These are phyloP conservation scores for Fraxinus sp. DNA, from an alignment of 305 asterid species.

Conservation along the genomic window DNA sequence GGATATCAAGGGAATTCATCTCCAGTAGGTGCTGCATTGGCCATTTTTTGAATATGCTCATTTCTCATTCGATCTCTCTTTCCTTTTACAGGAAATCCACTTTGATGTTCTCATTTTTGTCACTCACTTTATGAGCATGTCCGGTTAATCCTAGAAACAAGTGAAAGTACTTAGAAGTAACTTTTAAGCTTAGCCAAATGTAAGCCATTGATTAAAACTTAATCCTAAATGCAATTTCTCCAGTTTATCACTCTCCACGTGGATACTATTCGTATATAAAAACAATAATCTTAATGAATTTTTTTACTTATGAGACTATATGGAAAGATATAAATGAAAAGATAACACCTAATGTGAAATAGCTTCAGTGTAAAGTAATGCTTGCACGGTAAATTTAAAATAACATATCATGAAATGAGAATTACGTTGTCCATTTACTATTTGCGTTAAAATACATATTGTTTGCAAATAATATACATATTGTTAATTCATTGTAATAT, in stretches of 20 bases:
- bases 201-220: neutral
- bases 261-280: neutral
- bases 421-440: neutral
- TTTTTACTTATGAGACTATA: neutral
- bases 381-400: neutral
- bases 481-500: neutral
- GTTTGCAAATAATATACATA: neutral
- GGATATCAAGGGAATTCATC: neutral
- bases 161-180: neutral
- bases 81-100: neutral
- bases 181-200: neutral
- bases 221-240: neutral
- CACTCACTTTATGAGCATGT: neutral
- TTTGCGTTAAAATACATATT: neutral
- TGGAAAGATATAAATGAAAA: neutral
- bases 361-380: neutral
- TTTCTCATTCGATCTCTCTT: neutral
- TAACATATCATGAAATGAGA: neutral
- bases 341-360: neutral
- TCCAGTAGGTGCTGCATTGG: neutral
- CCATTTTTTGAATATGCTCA: neutral
- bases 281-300: neutral
- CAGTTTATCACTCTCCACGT: neutral
- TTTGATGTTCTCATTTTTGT: neutral
- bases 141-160: neutral